Percentiles rank a stretch among this genome's conserved stretches.
Conservation (phyloP, 257 asterid genomes). For the Petunia axillaris region DNA sequence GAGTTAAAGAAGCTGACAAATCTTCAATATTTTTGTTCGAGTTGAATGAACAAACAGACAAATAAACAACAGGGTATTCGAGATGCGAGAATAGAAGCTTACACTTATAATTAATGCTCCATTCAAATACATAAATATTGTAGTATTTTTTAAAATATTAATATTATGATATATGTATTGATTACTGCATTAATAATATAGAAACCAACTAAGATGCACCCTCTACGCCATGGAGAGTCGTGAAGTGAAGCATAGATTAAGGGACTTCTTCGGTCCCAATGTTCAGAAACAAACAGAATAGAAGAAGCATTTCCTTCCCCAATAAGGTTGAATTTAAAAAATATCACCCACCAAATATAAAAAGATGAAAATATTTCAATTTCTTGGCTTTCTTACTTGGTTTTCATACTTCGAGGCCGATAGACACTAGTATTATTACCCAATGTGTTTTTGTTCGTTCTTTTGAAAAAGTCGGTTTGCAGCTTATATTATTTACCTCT, state of each 20-base stretch:
- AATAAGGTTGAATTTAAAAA: constrained; percentile 25
- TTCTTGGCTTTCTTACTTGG: too few species aligned
- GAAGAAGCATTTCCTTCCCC: constrained; percentile 56
- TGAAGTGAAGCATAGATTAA: constrained; percentile 48
- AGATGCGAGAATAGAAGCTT: constrained; percentile 53
- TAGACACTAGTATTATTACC: too few species aligned
- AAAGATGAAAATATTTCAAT: background rate
- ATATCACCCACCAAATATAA: background rate
- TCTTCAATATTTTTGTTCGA: constrained; percentile 21
- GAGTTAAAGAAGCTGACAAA: constrained; percentile 65
- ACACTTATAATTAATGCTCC: constrained; percentile 21
- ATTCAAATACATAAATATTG: background rate
- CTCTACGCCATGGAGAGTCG: constrained; percentile 51
- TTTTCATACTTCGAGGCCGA: too few species aligned
- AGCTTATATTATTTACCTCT: too few species aligned
- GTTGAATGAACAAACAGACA: constrained; percentile 27
- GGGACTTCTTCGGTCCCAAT: constrained; percentile 33
- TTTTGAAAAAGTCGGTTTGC: too few species aligned
- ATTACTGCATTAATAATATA: constrained; percentile 27
- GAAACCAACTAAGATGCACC: constrained; percentile 38
- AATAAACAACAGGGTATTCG: constrained; percentile 33
- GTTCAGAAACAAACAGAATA: constrained; percentile 51
- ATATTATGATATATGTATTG: constrained; percentile 1
- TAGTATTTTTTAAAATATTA: background rate
- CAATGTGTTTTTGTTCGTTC: too few species aligned